Conservation (phyloP, 306 rosid genomes). For the Alnus rubra region DNA sequence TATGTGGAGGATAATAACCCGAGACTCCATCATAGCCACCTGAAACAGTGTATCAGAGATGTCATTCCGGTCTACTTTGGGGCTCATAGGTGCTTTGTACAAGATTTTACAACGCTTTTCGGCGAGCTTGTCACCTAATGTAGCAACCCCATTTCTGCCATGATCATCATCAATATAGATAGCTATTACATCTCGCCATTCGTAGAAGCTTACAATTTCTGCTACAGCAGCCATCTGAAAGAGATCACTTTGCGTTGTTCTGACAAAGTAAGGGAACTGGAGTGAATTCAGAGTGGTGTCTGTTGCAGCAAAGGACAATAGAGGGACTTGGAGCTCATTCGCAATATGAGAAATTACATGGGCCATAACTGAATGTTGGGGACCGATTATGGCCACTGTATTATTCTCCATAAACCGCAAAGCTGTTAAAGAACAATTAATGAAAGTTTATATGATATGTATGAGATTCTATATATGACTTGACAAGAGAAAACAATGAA, state of each 20-base stretch:
- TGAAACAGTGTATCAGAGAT: slow-evolving; percentile 67
- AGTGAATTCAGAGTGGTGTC: slow-evolving; percentile 89
- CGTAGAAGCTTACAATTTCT: slow-evolving; percentile 57
- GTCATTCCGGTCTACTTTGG: slow-evolving; percentile 44
- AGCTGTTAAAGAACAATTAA: slow-evolving; percentile 42
- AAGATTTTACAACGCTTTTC: slow-evolving; percentile 83
- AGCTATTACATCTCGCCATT: slow-evolving; percentile 86
- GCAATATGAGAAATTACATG: slow-evolving; percentile 90
- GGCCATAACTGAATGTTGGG: slow-evolving; percentile 78
- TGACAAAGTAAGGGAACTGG: slow-evolving; percentile 82
- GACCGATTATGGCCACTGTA: slow-evolving; percentile 90
- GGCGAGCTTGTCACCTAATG: slow-evolving; percentile 70
- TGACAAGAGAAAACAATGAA: background rate
- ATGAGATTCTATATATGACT: background rate
- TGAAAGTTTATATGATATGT: background rate
- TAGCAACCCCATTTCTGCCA: slow-evolving; percentile 83
- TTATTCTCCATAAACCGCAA: slow-evolving; percentile 65
- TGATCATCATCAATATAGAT: slow-evolving; percentile 82
- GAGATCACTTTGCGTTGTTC: slow-evolving; percentile 68
- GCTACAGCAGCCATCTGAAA: slow-evolving; percentile 85
- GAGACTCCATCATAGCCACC: slow-evolving; percentile 78
- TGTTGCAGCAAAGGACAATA: slow-evolving; percentile 72
- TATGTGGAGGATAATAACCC: slow-evolving; percentile 66
- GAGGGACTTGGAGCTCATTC: slow-evolving; percentile 80
- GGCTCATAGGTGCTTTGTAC: slow-evolving; percentile 67